Evolutionary conservation across 371 early-diverging fungal genomes (phyloP), one percentile per base, ranked within the genome.

Genomic region (Funneliformis caledonium): DNA sequence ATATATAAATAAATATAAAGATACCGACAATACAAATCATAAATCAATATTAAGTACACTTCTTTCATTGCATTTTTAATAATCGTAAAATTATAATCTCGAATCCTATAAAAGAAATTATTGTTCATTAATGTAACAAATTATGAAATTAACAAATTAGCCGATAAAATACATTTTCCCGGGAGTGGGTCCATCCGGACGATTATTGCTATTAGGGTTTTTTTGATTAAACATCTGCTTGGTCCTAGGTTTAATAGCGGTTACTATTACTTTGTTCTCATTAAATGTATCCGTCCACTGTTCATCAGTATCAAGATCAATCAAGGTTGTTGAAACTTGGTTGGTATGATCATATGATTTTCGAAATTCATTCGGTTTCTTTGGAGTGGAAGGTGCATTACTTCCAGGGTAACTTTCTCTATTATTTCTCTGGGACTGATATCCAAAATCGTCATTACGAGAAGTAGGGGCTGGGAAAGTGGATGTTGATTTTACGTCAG

Each of bases 21-120:
- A 50, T 16, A 59, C 14, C 16, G 67, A 65, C 12, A 65, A 65
- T 45, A 64, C 7, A 42, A 43, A 77, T 26, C 22, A 19, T 19
- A 26, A 19, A 31, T 64, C 45, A 4, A 8, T n/a, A 0, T 48
- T 47, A 69, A 11, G 8, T 37, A 86, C 86, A 83, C 86, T 14
- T 79, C 81, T 14, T 64, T 70, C 26, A 89, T 70, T 0, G 82
- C 81, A 7, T 22, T 37, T 45, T 83, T 84, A 2, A 87, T 88
- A 3, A 84, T 84, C n/a, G 81, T 2, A 31, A 86, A 83, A 26
- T 89, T 89, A 67, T 86, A 87, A 4, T 83, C 78, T 56, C 82
- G 82, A 16, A 77, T 47, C 22, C 70, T 75, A 33, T n/a, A 47
- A 14, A 10, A 37, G 16, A 33, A 9, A 37, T 37, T 37, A 67